These are phyloP conservation scores for Candida quercuum DNA, from an alignment of 805 yeast species.

Conservation along the genomic window DNA sequence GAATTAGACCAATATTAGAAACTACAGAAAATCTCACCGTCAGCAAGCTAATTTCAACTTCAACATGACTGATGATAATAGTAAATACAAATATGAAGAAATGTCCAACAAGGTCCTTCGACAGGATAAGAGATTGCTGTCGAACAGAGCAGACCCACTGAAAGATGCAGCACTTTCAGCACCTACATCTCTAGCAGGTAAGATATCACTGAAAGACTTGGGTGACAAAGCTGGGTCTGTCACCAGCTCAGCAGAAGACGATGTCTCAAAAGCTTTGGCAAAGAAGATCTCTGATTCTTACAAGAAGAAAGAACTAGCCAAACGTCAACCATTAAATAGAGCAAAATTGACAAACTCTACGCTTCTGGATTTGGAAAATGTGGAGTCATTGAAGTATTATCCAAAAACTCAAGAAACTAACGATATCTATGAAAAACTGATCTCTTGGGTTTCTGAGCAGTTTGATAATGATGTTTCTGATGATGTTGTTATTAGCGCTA, in stretches of 20 bases:
- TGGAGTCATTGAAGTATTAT: slow-evolving; percentile 52
- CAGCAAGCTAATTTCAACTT: too few relatives aligned
- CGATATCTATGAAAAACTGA: slow-evolving; percentile 48
- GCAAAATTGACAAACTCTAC: slow-evolving; percentile 17
- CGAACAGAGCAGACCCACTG: slow-evolving; percentile 32
- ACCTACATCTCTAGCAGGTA: slow-evolving; percentile 72
- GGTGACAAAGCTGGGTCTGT: slow-evolving; percentile 39
- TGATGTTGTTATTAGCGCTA: slow-evolving; percentile 63
- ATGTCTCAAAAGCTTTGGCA: slow-evolving; percentile 12
- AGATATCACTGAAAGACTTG: slow-evolving; percentile 62
- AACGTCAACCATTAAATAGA: slow-evolving; percentile 5
- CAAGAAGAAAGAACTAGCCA: slow-evolving; percentile 15
- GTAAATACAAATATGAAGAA: slow-evolving; percentile 54
- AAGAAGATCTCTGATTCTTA: slow-evolving; percentile 16
- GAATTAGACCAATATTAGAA: too few relatives aligned
- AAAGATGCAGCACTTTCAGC: slow-evolving; percentile 47
- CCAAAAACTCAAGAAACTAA: slow-evolving; percentile 55
- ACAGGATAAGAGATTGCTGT: slow-evolving; percentile 48
- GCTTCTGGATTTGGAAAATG: slow-evolving; percentile 26
- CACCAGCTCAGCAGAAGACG: too few relatives aligned
- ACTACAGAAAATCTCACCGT: not conserved
- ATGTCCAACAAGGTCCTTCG: slow-evolving; percentile 74
- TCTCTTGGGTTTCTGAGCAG: slow-evolving; percentile 50
- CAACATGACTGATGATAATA: slow-evolving; percentile 18
- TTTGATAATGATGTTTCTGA: slow-evolving; percentile 73